These are phyloP conservation scores for Barnettozyma pratensis DNA, from an alignment of 805 yeast species.

Conservation along the genomic window DNA sequence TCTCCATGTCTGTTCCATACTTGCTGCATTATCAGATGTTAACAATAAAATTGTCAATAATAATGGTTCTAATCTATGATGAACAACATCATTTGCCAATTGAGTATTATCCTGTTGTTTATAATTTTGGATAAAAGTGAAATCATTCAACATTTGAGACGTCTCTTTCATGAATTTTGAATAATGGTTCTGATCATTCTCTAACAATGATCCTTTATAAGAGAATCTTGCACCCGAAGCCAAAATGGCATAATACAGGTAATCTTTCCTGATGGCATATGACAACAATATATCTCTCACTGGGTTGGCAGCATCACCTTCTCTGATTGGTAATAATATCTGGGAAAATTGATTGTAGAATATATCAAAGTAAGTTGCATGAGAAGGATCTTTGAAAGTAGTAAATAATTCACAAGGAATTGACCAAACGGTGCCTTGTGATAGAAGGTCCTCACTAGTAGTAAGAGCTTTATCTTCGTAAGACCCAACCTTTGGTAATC, in stretches of 20 bases:
- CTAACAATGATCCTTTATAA: conserved; percentile 30
- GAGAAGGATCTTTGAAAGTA: conserved; percentile 13
- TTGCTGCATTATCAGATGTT: conserved; percentile 53
- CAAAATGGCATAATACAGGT: conserved; percentile 47
- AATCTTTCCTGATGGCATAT: conserved; percentile 44
- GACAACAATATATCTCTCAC: conserved; percentile 47
- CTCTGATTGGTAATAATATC: conserved; percentile 19
- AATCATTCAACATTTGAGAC: conserved; percentile 24
- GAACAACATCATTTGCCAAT: conserved; percentile 16
- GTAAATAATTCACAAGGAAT: conserved; percentile 16
- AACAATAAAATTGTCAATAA: conserved; percentile 48
- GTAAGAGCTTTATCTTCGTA: neutral
- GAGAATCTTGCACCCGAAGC: conserved; percentile 54
- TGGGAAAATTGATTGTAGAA: conserved; percentile 22
- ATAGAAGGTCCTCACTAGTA: conserved; percentile 5
- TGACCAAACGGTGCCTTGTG: conserved; percentile 10
- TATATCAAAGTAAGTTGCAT: conserved; percentile 17
- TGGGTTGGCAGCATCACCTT: conserved; percentile 36
- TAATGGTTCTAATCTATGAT: conserved; percentile 42
- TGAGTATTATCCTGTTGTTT: conserved; percentile 12
- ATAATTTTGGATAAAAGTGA: conserved; percentile 16
- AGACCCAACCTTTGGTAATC: neutral
- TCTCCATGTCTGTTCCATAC: conserved; percentile 51
- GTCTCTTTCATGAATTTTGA: conserved; percentile 45
- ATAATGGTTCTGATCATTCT: conserved; percentile 46